A percentile compares a stretch with the other conserved stretches of the same genome.
Conservation (phyloP, 805 yeast species). For the Saturnispora kantuleensis region DNA sequence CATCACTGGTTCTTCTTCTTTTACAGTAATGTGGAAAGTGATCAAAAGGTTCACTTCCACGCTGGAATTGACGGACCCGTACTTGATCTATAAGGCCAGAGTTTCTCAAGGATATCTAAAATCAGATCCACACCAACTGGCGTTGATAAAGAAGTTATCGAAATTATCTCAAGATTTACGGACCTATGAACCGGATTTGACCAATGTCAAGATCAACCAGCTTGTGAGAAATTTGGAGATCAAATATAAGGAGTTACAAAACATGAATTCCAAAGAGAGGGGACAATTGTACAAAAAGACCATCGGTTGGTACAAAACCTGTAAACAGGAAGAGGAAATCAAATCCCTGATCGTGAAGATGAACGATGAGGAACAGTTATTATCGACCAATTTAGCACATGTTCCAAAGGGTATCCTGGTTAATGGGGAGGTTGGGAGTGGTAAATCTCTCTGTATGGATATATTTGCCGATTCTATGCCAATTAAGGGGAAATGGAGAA, state of each 20-base stretch:
- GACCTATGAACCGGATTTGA: conserved; percentile 50
- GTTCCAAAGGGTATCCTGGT: conserved; percentile 58
- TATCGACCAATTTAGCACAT: conserved; percentile 38
- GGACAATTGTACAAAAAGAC: conserved; percentile 20
- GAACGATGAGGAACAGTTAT: conserved; percentile 36
- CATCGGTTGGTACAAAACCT: conserved; percentile 22
- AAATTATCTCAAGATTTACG: conserved; percentile 53
- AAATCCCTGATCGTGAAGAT: conserved; percentile 39
- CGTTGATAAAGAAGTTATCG: conserved; percentile 51
- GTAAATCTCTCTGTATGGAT: conserved; percentile 66
- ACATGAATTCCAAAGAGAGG: conserved; percentile 8
- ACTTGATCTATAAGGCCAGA: conserved; percentile 42
- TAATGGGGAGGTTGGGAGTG: conserved; percentile 65
- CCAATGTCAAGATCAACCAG: conserved; percentile 33
- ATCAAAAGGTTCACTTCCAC: neutral
- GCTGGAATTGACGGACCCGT: conserved; percentile 47
- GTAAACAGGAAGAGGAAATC: conserved; percentile 11
- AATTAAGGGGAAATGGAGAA: conserved; percentile 49
- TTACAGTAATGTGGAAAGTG: neutral
- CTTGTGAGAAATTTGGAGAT: conserved; percentile 28
- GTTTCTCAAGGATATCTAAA: conserved; percentile 41
- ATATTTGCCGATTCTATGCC: conserved; percentile 61
- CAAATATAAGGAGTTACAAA: conserved; percentile 12
- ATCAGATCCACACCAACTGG: conserved; percentile 49
- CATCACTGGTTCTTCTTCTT: neutral